Base-by-base conservation (phyloP, 2,329 filamentous ascomycete species). In the Talaromyces rugulosus region DNA sequence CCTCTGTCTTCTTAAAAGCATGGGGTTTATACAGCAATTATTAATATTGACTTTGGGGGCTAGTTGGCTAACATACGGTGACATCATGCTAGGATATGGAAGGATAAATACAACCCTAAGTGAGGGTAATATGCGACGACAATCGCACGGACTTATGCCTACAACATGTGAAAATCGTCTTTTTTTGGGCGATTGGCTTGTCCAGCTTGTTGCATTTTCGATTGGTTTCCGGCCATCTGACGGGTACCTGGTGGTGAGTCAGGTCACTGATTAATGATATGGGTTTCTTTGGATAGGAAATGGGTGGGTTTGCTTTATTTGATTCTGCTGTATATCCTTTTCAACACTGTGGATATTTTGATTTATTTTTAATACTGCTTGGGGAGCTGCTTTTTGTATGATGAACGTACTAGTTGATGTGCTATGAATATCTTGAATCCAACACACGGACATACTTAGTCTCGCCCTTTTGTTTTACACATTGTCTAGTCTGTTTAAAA, bases 81-180 rank as follows among this genome's bases (percentile, higher is more conserved):
- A 31, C 56, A 31, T n/a, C 54, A 56, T 57, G 50, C 56, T 61
- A 96, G 92, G 93, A 97, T 98, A 73, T 97, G 94, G 92, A 98
- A 98, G 76, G 92, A 96, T 65, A 98, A 98, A 79, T 97, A 98
- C 79, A 84, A 82, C 65, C 81, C 82, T 23, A 81, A 82, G 71
- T 80, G 72, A 68, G 58, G 60, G 18, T n/a, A 16, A 53, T 16
- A 2, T 47, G n/a, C 9, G 3, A 23, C 3, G 18, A 8, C 9
- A 23, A n/a, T 12, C 14, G 12, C 14, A 3, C 8, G 36, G 36
- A 14, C 8, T 42, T 5, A n/a, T 16, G n/a, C 42, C 11, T 23
- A 18, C 8, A 36, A 8, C 8, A 36, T 36, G 23, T 23, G 23
- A 2, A 23, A 23, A 23, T 23, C 23, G 23, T 23, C 23, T 23